Evolutionary conservation across 257 asterid genomes (phyloP).

Genomic region (Parsonsia alboflavescens): DNA sequence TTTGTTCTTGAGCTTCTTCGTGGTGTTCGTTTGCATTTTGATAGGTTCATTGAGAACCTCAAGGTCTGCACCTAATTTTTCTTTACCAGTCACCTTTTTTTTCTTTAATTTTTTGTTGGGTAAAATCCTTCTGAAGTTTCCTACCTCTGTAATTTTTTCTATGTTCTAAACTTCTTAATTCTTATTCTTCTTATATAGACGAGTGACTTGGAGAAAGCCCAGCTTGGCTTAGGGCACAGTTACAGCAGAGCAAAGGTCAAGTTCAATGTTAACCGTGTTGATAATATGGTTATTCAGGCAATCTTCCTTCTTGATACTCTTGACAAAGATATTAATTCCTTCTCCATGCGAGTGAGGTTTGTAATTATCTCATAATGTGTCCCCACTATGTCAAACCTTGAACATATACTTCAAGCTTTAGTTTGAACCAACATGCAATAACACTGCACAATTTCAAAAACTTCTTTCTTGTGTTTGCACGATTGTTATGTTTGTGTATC

Average conservation of each 20-base stretch:
- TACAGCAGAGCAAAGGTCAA: constrained; percentile 97
- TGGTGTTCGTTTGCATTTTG: constrained; percentile 80
- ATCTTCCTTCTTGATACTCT: constrained; percentile 92
- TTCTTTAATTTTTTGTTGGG: not conserved
- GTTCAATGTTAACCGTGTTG: constrained; percentile 94
- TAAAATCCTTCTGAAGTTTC: not conserved
- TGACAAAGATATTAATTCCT: constrained; percentile 87
- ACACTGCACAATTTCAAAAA: not conserved
- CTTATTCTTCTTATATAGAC: constrained; percentile 35
- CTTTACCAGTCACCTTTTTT: not conserved
- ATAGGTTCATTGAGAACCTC: constrained; percentile 50
- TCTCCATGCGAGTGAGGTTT: constrained; percentile 93
- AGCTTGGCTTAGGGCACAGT: constrained; percentile 93
- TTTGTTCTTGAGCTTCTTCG: constrained; percentile 83
- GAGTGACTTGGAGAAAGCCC: constrained; percentile 93
- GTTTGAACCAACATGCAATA: not conserved
- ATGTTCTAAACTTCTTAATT: not conserved
- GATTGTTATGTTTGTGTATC: not conserved
- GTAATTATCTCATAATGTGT: constrained; percentile 8
- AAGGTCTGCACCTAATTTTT: constrained; percentile 48
- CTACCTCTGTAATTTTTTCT: not conserved
- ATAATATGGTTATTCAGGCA: constrained; percentile 96
- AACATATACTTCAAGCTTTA: not conserved
- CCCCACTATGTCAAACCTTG: not conserved
- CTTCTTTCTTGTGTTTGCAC: no score